Evolutionary conservation across 352 stramenopile species (phyloP).

Genomic region (Pythium folliculosum): DNA sequence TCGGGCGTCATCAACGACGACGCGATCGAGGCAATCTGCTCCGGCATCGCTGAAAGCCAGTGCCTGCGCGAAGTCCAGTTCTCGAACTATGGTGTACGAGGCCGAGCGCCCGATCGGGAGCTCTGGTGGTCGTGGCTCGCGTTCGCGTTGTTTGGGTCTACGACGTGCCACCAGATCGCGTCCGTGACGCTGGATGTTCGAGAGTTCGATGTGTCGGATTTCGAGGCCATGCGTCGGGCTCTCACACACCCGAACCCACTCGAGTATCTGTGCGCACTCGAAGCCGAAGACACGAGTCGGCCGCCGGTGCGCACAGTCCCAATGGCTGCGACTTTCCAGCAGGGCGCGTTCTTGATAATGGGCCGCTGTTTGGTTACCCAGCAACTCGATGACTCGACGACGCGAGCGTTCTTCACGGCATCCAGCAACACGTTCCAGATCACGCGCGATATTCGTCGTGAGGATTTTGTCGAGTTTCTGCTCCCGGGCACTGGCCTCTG

Average conservation of each 20-base stretch:
- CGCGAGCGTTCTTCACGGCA: neutral
- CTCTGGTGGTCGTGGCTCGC: constrained; percentile 9
- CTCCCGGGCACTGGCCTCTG: neutral
- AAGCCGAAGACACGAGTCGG: neutral
- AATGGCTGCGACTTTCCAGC: no score
- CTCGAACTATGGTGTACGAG: neutral
- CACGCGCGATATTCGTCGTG: neutral
- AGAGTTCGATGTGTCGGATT: neutral
- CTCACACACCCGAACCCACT: neutral
- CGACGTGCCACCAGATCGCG: neutral
- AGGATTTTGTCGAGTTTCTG: constrained; percentile 12
- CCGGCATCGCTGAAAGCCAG: neutral
- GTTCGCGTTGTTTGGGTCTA: constrained; percentile 2
- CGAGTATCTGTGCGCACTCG: neutral
- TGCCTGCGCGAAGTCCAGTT: neutral
- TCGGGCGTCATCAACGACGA: neutral
- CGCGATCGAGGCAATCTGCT: neutral
- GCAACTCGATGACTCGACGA: neutral
- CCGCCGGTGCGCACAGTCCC: no score
- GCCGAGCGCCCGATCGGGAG: neutral
- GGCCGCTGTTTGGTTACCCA: no score
- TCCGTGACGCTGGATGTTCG: neutral
- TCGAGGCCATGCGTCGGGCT: neutral
- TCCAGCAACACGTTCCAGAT: neutral
- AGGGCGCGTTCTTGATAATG: no score